Base-by-base conservation (phyloP, 176 grass and related monocot species). In the Metroxylon sagu region DNA sequence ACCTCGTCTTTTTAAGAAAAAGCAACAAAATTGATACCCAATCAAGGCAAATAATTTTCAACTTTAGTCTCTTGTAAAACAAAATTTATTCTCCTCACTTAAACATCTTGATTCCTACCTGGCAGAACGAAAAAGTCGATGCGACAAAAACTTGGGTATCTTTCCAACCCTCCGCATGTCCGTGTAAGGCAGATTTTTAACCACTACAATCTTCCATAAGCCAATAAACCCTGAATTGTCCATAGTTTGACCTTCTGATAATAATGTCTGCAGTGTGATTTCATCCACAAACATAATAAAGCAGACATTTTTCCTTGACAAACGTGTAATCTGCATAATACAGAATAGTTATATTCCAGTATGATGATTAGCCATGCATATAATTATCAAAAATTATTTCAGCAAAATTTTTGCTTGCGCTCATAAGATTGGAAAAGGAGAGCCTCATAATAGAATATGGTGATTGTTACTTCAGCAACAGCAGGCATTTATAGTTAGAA, bases 201-300 rank as follows among this genome's bases (percentile, higher is more conserved):
- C 72, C 71, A 98, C 63, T 72, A 92, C 91, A 61, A 93, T 72
- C 61, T 85, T 89, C 94, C 94, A 98, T 70, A 98, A 78, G 76
- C 94, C 94, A 59, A 93, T 92, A 75, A 92, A 93, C 26, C 94
- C 88, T 30, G 56, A 69, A 60, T 3, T 70, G 56, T 93, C 76
- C 73, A 81, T 89, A 68, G 85, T 80, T 71, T 98, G 94, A 12
- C 94, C 94, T 86, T 98, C 94, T 71, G 79, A 85, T 65, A 82
- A 66, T 76, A 98, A 77, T 49, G 88, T 89, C 76, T 83, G 61
- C 70, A 98, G 69, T 67, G 94, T 93, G 17, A 79, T 53, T 76
- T 92, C 88, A 71, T 98, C 94, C 88, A 98, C 62, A 83, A 98
- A 98, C 94, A 98, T 98, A 71, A 84, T 76, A 79, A 98, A 98